Evolutionary conservation across 2,329 filamentous ascomycete genomes (phyloP).

Genomic region (Exophiala dermatitidis): DNA sequence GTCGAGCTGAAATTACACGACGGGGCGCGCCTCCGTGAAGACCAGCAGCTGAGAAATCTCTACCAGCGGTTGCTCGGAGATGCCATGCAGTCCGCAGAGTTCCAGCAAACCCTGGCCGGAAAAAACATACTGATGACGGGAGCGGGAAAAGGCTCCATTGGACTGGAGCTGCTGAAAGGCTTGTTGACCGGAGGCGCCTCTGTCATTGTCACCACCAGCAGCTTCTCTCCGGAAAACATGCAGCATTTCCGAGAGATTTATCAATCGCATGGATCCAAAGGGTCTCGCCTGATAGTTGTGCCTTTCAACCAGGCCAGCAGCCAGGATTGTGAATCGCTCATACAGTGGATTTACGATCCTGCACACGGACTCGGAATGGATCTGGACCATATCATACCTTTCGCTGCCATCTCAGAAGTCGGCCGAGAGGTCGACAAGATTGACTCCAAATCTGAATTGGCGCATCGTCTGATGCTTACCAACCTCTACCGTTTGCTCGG

Average conservation of each 20-base stretch:
- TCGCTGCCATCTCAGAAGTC: slow-evolving; percentile 95
- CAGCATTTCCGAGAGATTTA: slow-evolving; percentile 99
- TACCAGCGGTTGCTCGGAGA: slow-evolving; percentile 85
- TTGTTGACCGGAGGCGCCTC: slow-evolving; percentile 94
- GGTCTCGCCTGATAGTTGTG: slow-evolving; percentile 93
- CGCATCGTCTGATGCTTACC: slow-evolving; percentile 97
- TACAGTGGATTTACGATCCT: slow-evolving; percentile 92
- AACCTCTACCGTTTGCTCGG: slow-evolving; percentile 90
- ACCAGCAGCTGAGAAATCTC: slow-evolving; percentile 98
- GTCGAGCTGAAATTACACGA: slow-evolving; percentile 96
- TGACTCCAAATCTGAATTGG: slow-evolving; percentile 95
- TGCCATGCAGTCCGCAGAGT: slow-evolving; percentile 76
- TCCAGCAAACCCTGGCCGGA: slow-evolving; percentile 83
- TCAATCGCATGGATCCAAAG: slow-evolving; percentile 81
- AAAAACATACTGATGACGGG: slow-evolving; percentile 98
- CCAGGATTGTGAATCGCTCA: slow-evolving; percentile 87
- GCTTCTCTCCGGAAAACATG: slow-evolving; percentile 96
- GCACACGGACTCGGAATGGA: slow-evolving; percentile 98
- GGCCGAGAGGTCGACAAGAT: slow-evolving; percentile 95
- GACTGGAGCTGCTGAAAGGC: slow-evolving; percentile 91
- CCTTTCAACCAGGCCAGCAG: slow-evolving; percentile 99
- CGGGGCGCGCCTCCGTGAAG: slow-evolving; percentile 97
- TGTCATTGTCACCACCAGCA: slow-evolving; percentile 91
- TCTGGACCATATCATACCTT: slow-evolving; percentile 89
- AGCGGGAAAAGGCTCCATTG: slow-evolving; percentile 94